These are phyloP conservation scores for Cryptococcus neoformans DNA, from an alignment of 1,284 basidiomycete species.

Conservation along the genomic window DNA sequence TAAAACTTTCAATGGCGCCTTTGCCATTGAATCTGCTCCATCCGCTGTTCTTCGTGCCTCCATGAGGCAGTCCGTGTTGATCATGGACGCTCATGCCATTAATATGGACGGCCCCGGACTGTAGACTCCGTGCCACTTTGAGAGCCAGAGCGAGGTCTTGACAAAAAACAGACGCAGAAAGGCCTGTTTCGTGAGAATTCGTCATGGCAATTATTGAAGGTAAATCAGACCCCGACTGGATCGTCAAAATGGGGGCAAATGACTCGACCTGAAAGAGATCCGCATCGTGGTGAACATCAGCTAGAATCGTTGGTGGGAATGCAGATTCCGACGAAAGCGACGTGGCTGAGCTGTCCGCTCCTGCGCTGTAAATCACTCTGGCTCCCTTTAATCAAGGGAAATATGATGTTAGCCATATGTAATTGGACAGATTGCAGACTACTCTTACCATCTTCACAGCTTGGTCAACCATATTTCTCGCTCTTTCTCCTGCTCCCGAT, in stretches of 20 bases:
- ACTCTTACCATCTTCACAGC: conserved; percentile 24
- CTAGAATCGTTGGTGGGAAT: conserved; percentile 25
- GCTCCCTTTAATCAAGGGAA: background rate
- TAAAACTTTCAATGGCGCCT: conserved; percentile 34
- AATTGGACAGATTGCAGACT: background rate
- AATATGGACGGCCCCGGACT: conserved; percentile 34
- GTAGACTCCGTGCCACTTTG: conserved; percentile 21
- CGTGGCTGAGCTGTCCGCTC: conserved; percentile 10
- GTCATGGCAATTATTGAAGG: conserved; percentile 22
- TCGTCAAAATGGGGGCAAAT: conserved; percentile 32
- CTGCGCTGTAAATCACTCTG: conserved; percentile 10
- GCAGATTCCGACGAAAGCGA: conserved; percentile 3
- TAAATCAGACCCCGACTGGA: conserved; percentile 19
- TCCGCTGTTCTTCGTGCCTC: conserved; percentile 35
- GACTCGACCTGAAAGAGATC: conserved; percentile 22
- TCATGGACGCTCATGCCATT: conserved; percentile 43
- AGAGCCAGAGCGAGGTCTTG: conserved; percentile 16
- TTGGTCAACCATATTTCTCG: conserved; percentile 24
- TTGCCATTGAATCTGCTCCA: conserved; percentile 39
- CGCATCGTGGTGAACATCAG: conserved; percentile 7
- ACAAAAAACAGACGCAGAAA: conserved; percentile 26
- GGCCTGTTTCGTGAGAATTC: conserved; percentile 24
- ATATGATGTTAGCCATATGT: background rate
- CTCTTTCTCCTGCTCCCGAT: conserved; percentile 16
- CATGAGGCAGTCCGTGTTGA: conserved; percentile 35